Evolutionary conservation across 768 basidiomycete species (phyloP).

Genomic region (Phaeotremella skinneri): DNA sequence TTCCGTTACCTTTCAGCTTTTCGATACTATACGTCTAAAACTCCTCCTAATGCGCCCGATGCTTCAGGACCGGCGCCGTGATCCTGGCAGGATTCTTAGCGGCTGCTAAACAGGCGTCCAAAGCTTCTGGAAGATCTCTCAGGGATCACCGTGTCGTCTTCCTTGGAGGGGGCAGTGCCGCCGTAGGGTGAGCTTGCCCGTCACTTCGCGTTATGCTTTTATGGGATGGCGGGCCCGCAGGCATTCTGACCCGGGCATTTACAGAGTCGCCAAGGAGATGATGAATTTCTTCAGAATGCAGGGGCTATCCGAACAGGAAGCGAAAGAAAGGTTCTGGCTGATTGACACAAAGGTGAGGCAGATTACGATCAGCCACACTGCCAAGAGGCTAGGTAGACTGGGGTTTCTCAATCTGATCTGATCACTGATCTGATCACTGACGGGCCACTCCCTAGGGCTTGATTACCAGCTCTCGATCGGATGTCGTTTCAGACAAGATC

Average conservation of each 20-base stretch:
- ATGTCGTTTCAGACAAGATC: constrained; percentile 55
- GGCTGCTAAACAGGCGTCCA: constrained; percentile 73
- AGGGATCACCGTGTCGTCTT: constrained; percentile 81
- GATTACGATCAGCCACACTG: neutral
- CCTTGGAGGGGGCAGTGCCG: constrained; percentile 87
- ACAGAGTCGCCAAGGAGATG: constrained; percentile 74
- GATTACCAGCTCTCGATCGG: constrained; percentile 70
- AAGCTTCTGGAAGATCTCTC: constrained; percentile 66
- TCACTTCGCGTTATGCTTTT: neutral
- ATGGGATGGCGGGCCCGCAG: neutral
- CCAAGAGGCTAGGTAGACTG: neutral
- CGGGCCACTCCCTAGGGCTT: constrained; percentile 65
- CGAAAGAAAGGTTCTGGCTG: constrained; percentile 72
- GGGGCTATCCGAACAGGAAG: constrained; percentile 73
- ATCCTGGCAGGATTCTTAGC: constrained; percentile 83
- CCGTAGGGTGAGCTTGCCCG: constrained; percentile 59
- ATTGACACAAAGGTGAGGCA: constrained; percentile 63
- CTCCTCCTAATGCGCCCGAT: constrained; percentile 10
- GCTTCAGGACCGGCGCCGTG: constrained; percentile 75
- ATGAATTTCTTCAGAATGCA: constrained; percentile 83
- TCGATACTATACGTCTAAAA: neutral
- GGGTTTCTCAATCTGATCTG: too few relatives aligned
- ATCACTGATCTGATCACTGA: neutral
- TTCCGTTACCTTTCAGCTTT: neutral
- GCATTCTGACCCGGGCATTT: constrained; percentile 6